Conservation (phyloP, 192 early-diverging fungal species). For the Linnemannia schmuckeri region DNA sequence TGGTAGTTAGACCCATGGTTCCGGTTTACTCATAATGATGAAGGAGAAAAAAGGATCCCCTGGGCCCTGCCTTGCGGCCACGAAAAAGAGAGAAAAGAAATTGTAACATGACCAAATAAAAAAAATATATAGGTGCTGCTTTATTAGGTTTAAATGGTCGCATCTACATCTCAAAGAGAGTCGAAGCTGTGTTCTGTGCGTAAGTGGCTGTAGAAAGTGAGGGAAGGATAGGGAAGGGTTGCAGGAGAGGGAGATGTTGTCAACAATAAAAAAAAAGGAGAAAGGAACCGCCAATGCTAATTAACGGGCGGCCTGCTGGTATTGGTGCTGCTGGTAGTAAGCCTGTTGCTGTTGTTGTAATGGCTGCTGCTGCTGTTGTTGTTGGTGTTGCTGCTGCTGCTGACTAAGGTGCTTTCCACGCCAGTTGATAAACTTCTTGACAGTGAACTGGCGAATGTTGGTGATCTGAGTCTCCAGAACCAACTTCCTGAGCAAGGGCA, state of each 20-base stretch:
- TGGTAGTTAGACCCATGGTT: no score
- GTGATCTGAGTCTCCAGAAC: slow-evolving; percentile 68
- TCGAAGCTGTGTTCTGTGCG: not conserved
- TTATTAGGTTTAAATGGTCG: not conserved
- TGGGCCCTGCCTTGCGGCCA: no score
- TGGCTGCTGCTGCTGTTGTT: not conserved
- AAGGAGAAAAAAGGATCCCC: not conserved
- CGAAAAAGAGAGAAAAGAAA: not conserved
- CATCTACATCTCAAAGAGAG: not conserved
- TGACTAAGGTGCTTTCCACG: slow-evolving; percentile 49
- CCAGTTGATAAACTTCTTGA: slow-evolving; percentile 72
- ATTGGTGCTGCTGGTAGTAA: slow-evolving; percentile 29
- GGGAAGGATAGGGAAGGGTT: not conserved
- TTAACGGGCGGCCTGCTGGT: slow-evolving; percentile 41
- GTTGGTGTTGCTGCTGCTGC: slow-evolving; percentile 26
- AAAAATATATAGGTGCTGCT: not conserved
- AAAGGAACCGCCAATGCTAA: not conserved
- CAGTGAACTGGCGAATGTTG: slow-evolving; percentile 66
- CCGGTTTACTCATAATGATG: not conserved
- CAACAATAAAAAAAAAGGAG: not conserved
- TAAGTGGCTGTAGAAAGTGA: not conserved
- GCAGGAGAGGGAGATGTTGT: not conserved
- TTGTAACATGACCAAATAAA: not conserved
- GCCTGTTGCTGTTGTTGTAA: not conserved
- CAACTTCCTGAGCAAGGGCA: slow-evolving; percentile 61